phyloP scores from a whole-genome alignment of 805 yeast species.

The Blastobotrys mokoenaii region DNA sequence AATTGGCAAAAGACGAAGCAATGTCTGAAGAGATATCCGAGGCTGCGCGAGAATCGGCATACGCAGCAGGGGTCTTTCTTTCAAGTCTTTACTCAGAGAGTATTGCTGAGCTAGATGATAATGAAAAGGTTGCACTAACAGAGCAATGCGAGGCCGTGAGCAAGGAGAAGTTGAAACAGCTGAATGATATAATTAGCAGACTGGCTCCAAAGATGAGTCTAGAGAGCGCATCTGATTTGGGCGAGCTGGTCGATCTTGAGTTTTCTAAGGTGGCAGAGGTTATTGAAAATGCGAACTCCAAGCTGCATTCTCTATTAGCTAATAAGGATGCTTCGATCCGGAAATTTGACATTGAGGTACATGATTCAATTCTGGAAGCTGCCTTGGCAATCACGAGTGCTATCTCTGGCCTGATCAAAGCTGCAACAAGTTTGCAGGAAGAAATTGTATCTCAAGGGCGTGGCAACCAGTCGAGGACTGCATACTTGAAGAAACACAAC shows the following conservation, averaged over 20 bases:
- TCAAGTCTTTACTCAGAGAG: conserved; percentile 47
- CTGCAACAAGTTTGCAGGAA: conserved; percentile 72
- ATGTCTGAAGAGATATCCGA: conserved; percentile 44
- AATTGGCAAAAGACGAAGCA: conserved; percentile 41
- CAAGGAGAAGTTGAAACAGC: conserved; percentile 58
- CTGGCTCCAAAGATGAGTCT: conserved; percentile 37
- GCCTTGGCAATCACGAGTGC: conserved; percentile 78
- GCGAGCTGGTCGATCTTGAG: conserved; percentile 64
- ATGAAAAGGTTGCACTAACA: conserved; percentile 66
- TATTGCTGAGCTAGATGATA: conserved; percentile 38
- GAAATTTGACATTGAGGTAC: conserved; percentile 55
- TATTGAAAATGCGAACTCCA: conserved; percentile 55
- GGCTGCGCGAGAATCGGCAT: conserved; percentile 49
- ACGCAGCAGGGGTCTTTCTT: conserved; percentile 54
- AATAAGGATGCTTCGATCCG: conserved; percentile 43
- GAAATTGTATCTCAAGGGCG: conserved; percentile 70
- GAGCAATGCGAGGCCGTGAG: conserved; percentile 68
- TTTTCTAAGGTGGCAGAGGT: conserved; percentile 65
- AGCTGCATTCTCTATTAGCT: conserved; percentile 44
- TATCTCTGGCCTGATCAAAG: conserved; percentile 57
- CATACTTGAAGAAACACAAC: conserved; percentile 77
- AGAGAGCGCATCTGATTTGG: conserved; percentile 40
- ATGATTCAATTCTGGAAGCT: conserved; percentile 67
- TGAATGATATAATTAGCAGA: conserved; percentile 47
- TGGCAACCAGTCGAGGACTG: conserved; percentile 57